Evolutionary conservation across 2,329 filamentous ascomycete species (phyloP).

Genomic region (Diaporthe australafricana): DNA sequence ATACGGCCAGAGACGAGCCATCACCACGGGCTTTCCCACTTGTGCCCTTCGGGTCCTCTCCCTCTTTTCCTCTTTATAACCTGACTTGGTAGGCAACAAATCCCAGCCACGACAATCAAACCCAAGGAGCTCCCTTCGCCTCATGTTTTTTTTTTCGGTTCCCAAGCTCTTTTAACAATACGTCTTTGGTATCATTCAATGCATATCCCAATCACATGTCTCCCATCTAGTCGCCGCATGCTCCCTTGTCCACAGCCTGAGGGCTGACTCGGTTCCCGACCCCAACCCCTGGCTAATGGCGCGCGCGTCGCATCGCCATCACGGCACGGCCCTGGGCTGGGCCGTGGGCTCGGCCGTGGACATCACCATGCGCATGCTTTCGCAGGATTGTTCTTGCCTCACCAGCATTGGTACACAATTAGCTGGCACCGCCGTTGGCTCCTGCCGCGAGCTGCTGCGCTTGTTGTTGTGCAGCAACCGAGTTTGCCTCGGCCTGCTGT

Average conservation of each 20-base stretch:
- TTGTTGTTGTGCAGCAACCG: conserved; percentile 53
- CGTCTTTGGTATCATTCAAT: conserved; percentile 37
- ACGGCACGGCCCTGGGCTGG: too few relatives aligned
- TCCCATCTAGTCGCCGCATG: conserved; percentile 1
- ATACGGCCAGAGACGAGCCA: conserved; percentile 18
- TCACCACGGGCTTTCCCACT: not conserved
- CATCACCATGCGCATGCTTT: conserved; percentile 4
- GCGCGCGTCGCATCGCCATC: not conserved
- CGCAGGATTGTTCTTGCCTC: not conserved
- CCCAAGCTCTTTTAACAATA: conserved; percentile 31
- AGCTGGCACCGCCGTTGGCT: conserved; percentile 38
- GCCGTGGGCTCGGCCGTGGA: not conserved
- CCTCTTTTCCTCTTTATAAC: conserved; percentile 21
- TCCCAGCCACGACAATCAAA: conserved; percentile 12
- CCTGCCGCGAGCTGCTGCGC: conserved; percentile 40
- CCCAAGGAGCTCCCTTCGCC: conserved; percentile 30
- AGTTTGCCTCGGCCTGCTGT: conserved; percentile 71
- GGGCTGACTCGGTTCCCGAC: not conserved
- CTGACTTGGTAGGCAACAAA: not conserved
- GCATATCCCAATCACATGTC: conserved; percentile 2
- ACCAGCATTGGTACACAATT: not conserved
- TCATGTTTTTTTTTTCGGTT: conserved; percentile 25
- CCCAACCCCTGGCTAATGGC: not conserved
- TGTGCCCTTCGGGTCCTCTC: not conserved
- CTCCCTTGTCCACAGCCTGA: not conserved